Evolutionary conservation across 2,329 filamentous ascomycete genomes (phyloP).

Genomic region (Fusarium nisikadoi): DNA sequence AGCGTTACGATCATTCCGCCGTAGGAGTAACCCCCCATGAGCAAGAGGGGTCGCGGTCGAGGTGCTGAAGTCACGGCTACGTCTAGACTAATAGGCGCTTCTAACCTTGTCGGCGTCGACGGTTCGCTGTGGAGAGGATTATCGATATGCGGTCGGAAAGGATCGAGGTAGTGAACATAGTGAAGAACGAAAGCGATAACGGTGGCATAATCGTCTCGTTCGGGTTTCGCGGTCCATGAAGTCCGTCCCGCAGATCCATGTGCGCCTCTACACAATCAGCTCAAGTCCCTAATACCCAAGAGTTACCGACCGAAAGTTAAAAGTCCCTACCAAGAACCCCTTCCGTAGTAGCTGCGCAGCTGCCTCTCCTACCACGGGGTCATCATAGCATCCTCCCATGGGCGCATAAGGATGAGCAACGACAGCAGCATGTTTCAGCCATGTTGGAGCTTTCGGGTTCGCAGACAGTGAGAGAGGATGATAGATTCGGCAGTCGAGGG

Average conservation of each 20-base stretch:
- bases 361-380: conserved; percentile 77
- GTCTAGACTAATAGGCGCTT: neutral
- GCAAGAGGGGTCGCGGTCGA: conserved; percentile 50
- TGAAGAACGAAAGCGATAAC: conserved; percentile 82
- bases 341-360: conserved; percentile 71
- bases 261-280: conserved; percentile 71
- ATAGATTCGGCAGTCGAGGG: conserved; percentile 85
- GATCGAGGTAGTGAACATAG: conserved; percentile 72
- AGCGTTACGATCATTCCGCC: conserved; percentile 83
- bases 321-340: conserved; percentile 83
- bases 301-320: conserved; percentile 84
- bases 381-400: conserved; percentile 86
- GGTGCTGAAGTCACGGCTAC: neutral
- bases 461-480: conserved; percentile 66
- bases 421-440: conserved; percentile 66
- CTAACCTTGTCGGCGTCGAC: conserved; percentile 2
- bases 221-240: conserved; percentile 86
- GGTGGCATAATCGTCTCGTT: conserved; percentile 84
- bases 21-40: conserved; percentile 90
- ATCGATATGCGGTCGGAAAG: conserved; percentile 44
- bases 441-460: conserved; percentile 49
- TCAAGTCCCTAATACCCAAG: neutral
- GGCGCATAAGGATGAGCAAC: conserved; percentile 93
- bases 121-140: conserved; percentile 3
- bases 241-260: conserved; percentile 79